Evolutionary conservation across 495 filamentous ascomycete species (phyloP).

Genomic region (Penicillium dipodomyicola): DNA sequence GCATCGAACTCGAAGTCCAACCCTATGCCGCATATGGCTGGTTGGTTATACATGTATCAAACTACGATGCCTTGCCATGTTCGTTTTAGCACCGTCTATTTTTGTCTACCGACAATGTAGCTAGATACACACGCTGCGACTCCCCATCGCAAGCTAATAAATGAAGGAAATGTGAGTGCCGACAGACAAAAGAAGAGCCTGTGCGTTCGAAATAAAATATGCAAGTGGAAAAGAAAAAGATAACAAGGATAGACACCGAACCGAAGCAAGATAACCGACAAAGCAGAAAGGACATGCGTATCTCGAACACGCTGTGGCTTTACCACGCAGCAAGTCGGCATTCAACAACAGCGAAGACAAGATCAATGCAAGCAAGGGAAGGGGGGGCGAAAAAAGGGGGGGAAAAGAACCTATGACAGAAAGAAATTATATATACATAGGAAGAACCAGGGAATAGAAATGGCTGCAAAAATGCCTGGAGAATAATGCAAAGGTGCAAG

Average conservation of each 20-base stretch:
- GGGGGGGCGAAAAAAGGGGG: not conserved
- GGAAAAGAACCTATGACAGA: not conserved
- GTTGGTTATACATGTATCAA: not conserved
- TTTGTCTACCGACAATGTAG: conserved; percentile 21
- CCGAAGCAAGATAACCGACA: conserved; percentile 7
- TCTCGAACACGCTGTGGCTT: not conserved
- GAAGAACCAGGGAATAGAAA: conserved; percentile 12
- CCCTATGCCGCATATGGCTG: not conserved
- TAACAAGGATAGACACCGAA: conserved; percentile 16
- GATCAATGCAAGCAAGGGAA: not conserved
- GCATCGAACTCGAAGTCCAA: not conserved
- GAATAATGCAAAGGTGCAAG: conserved; percentile 13
- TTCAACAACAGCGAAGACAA: conserved; percentile 3
- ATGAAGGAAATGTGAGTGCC: not conserved
- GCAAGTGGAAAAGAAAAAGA: conserved; percentile 17
- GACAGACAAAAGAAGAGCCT: conserved; percentile 1
- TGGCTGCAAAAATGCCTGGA: conserved; percentile 7
- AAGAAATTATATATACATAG: conserved; percentile 23
- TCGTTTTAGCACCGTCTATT: conserved; percentile 23
- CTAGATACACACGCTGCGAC: conserved; percentile 23
- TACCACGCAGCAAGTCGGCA: conserved; percentile 1
- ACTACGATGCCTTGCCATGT: not conserved
- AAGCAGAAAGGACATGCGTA: conserved; percentile 2
- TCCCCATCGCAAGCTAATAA: conserved; percentile 8
- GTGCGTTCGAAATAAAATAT: conserved; percentile 15